These are phyloP conservation scores for Fusarium sp. DNA, from an alignment of 2,329 filamentous ascomycete species.

Conservation along the genomic window DNA sequence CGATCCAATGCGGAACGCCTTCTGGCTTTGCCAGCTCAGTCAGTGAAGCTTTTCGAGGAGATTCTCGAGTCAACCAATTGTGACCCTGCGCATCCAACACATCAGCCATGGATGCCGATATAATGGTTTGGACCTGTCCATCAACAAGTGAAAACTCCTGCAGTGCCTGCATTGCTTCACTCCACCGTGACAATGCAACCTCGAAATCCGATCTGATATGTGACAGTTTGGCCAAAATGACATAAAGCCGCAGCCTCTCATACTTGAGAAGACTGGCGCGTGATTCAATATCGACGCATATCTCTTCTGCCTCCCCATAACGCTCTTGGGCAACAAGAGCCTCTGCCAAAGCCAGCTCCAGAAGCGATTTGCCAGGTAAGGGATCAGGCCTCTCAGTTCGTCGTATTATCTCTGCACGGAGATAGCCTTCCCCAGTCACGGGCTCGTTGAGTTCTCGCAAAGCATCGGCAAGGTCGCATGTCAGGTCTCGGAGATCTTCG, in stretches of 20 bases:
- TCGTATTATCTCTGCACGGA: conserved; percentile 33
- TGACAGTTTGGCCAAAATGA: conserved; percentile 39
- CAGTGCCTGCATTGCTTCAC: conserved; percentile 40
- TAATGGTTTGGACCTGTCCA: conserved; percentile 36
- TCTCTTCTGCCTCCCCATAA: conserved; percentile 30
- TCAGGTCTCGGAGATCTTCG: conserved; percentile 40
- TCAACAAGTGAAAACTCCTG: conserved; percentile 39
- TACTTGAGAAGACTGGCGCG: conserved; percentile 40
- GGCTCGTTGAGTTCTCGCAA: conserved; percentile 40
- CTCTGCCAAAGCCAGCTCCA: conserved; percentile 40
- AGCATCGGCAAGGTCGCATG: conserved; percentile 42
- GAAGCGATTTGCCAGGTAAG: conserved; percentile 34
- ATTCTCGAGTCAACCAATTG: conserved; percentile 40
- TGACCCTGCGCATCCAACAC: conserved; percentile 41
- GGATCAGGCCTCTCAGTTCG: conserved; percentile 22
- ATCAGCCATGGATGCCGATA: conserved; percentile 39
- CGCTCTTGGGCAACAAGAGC: conserved; percentile 39
- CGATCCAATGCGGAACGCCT: conserved; percentile 40
- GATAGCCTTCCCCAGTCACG: conserved; percentile 24
- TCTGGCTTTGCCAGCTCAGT: conserved; percentile 39
- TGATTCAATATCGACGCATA: conserved; percentile 30
- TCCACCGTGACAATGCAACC: conserved; percentile 36
- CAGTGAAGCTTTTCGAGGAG: conserved; percentile 37
- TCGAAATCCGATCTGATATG: conserved; percentile 37
- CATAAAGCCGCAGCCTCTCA: conserved; percentile 34